These are phyloP conservation scores for Rhododendron williamsianum DNA, from an alignment of 148 eudicot species.

Conservation along the genomic window DNA sequence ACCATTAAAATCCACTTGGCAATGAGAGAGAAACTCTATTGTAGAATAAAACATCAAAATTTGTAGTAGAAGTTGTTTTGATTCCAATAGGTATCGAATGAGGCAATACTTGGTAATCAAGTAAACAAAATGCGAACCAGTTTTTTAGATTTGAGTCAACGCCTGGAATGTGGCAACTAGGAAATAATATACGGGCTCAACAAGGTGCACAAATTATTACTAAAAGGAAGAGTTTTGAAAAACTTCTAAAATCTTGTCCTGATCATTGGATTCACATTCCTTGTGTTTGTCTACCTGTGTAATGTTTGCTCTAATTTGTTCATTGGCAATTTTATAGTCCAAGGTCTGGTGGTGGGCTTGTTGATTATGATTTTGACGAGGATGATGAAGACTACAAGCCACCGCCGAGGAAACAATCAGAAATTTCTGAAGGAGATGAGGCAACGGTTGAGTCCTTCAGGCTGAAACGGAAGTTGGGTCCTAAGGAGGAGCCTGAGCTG, in stretches of 20 bases:
- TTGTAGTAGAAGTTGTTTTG: background rate
- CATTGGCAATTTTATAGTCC: conserved; percentile 24
- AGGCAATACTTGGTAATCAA: background rate
- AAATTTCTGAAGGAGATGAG: conserved; percentile 58
- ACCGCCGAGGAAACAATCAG: conserved; percentile 66
- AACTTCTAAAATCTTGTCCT: background rate
- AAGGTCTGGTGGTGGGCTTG: conserved; percentile 74
- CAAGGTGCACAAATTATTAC: background rate
- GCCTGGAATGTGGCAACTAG: background rate
- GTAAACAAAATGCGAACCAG: background rate
- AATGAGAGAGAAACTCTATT: background rate
- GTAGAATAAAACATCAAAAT: background rate
- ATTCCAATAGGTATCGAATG: background rate
- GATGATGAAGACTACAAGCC: conserved; percentile 93
- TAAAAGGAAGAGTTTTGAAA: background rate
- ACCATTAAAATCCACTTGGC: background rate
- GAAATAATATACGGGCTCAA: background rate
- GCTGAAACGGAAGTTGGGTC: conserved; percentile 53
- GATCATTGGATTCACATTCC: background rate
- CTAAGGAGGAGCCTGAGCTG: conserved; percentile 53
- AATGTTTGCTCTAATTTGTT: background rate
- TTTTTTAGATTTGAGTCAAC: background rate
- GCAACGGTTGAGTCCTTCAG: conserved; percentile 43
- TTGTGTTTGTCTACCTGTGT: background rate
- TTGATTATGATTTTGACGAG: conserved; percentile 94